Evolutionary conservation across 345 rosid genomes (phyloP), one percentile per base, ranked within the genome.

Genomic region (Ricinus communis): DNA sequence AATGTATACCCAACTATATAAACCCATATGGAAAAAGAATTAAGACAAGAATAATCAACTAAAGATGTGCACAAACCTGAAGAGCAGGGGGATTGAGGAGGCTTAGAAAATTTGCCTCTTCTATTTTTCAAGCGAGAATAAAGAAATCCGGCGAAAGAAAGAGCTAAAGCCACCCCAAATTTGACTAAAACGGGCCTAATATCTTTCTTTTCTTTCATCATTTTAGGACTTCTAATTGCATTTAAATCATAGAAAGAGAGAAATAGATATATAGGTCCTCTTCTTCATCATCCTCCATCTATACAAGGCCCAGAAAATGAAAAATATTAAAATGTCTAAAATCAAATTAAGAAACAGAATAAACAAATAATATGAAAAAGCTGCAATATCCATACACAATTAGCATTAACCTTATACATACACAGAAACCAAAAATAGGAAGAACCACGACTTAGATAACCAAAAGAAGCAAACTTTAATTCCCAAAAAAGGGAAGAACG

Each of bases 101-200:
- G 83, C 76, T 79, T 71, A 69, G 73, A 56, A 16, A 87, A 84
- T 50, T 78, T 79, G 49, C 27, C 62, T 70, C 81, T 80, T 60
- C 75, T 76, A 25, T 50, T 62, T 71, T 79, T 85, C 57, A 85
- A 62, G 43, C 91, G 88, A 65, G 91, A 80, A 80, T 66, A 84
- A 69, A 91, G 66, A 71, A 91, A 77, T 28, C 92, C 97, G n/a
- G 93, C 95, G 38, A 88, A 71, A 59, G 97, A 90, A 41, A 95
- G 73, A 25, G 89, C 86, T 1, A 95, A 41, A 45, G 86, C 99
- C 40, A 86, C 84, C 65, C 97, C 97, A 65, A 91, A 28, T 72
- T 85, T 83, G 66, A 89, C 47, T 65, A 90, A 68, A 57, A 87
- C 18, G n/a, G 88, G 79, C 68, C 75, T 88, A 47, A 94, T 43